A percentile compares a stretch with the other conserved stretches of the same genome.
Evolutionary conservation across 176 grass and related monocot species (phyloP).

Genomic region (Puya raimondii): DNA sequence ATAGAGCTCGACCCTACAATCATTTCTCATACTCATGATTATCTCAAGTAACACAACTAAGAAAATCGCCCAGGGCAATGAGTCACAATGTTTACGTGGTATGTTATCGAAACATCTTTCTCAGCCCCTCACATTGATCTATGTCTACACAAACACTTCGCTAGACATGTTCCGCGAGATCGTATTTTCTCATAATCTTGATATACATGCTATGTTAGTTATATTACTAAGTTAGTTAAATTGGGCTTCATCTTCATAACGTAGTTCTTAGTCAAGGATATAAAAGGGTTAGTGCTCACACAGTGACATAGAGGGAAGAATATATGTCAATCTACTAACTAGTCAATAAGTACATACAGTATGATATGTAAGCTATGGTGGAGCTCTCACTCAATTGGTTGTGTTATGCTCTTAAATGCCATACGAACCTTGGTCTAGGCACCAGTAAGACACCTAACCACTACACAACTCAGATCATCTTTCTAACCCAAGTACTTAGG

Average conservation of each 20-base stretch:
- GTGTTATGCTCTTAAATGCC: not conserved
- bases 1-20: no score
- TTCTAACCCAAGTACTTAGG: not conserved
- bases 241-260: not conserved
- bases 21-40: no score
- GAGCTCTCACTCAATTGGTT: not conserved
- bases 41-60: no score
- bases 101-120: not conserved
- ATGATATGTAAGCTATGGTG: not conserved
- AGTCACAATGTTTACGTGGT: no score
- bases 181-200: not conserved
- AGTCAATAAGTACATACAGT: not conserved
- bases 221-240: no score
- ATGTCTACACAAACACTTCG: not conserved
- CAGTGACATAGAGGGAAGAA: not conserved
- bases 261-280: not conserved
- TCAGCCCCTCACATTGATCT: not conserved
- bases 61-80: not conserved
- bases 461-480: no score
- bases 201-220: not conserved
- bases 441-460: not conserved
- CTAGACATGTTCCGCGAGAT: not conserved
- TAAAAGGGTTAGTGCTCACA: no score
- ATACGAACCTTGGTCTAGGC: not conserved
- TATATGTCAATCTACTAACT: not conserved